Conservation (phyloP, 139 green algal genomes). For the Chlorella sorokiniana region DNA sequence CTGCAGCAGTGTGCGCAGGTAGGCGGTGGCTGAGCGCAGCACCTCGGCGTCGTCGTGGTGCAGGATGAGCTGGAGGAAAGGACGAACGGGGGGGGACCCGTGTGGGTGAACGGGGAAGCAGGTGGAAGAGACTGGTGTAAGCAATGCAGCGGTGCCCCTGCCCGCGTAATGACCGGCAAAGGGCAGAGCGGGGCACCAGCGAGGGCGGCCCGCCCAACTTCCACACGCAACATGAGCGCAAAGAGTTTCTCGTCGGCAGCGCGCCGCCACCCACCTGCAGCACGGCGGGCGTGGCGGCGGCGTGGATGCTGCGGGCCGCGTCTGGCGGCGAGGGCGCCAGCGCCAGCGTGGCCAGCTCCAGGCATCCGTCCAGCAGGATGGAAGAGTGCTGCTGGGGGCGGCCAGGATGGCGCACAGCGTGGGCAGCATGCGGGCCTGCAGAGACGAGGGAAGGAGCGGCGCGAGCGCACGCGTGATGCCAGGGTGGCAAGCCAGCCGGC, state of each 20-base stretch:
- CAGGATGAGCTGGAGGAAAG: conserved; percentile 8
- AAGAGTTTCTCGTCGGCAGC: too few species aligned
- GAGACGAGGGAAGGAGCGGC: background rate
- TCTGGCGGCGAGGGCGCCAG: conserved; percentile 37
- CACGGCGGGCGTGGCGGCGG: conserved; percentile 33
- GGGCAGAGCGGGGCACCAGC: too few species aligned
- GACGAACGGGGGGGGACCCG: background rate
- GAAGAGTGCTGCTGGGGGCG: conserved; percentile 27
- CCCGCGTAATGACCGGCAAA: too few species aligned
- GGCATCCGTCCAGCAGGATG: conserved; percentile 58
- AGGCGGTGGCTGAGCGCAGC: conserved; percentile 27
- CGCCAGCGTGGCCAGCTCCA: conserved; percentile 69
- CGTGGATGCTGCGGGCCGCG: conserved; percentile 46
- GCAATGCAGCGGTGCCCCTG: too few species aligned
- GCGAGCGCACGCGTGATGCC: too few species aligned
- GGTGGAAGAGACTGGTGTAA: background rate
- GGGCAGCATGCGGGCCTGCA: conserved; percentile 52
- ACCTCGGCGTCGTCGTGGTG: conserved; percentile 23
- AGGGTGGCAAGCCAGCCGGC: too few species aligned
- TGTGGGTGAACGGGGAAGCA: background rate
- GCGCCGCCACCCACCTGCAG: too few species aligned
- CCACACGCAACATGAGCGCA: too few species aligned
- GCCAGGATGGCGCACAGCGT: conserved; percentile 51
- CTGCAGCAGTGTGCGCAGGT: conserved; percentile 37
- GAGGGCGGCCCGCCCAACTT: too few species aligned